Percentiles rank a stretch among this genome's conserved stretches.
Evolutionary conservation across 441 rosid species (phyloP).

Genomic region (Theobroma grandiflorum): DNA sequence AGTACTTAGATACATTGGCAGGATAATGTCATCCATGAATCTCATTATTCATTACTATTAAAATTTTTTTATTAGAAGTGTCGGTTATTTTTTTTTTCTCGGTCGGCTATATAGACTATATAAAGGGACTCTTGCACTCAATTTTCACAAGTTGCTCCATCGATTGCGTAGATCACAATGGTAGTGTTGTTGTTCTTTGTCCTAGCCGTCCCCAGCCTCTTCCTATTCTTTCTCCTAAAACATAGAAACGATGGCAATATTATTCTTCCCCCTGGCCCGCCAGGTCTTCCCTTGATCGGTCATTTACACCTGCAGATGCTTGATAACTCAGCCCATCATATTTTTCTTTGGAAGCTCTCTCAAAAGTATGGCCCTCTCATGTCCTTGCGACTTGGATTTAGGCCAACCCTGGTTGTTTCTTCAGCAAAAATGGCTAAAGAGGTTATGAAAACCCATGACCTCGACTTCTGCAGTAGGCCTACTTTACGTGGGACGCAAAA

Average conservation of each 20-base stretch:
- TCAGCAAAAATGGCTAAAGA: constrained; percentile 42
- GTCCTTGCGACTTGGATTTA: constrained; percentile 46
- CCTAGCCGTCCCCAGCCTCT: background rate
- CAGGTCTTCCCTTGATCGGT: constrained; percentile 45
- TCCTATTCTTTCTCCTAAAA: background rate
- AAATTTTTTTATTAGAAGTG: too few relatives aligned
- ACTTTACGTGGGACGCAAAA: constrained; percentile 32
- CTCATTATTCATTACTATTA: too few relatives aligned
- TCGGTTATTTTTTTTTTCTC: too few relatives aligned
- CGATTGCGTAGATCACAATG: background rate
- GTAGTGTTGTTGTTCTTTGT: background rate
- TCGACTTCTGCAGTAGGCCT: constrained; percentile 29
- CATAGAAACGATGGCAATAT: background rate
- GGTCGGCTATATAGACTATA: too few relatives aligned
- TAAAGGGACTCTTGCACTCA: too few relatives aligned
- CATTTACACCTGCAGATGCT: constrained; percentile 40
- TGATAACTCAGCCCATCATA: constrained; percentile 46
- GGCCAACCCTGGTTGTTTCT: constrained; percentile 44
- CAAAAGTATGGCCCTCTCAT: constrained; percentile 15
- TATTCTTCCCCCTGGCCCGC: constrained; percentile 29
- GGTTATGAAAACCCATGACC: constrained; percentile 45
- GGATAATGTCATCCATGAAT: too few relatives aligned
- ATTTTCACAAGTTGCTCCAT: too few relatives aligned
- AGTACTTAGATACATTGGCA: too few relatives aligned
- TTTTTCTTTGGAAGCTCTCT: constrained; percentile 30